phyloP scores from a whole-genome alignment of 2,329 filamentous ascomycete genomes.

The Aspergillus fijiensis region DNA sequence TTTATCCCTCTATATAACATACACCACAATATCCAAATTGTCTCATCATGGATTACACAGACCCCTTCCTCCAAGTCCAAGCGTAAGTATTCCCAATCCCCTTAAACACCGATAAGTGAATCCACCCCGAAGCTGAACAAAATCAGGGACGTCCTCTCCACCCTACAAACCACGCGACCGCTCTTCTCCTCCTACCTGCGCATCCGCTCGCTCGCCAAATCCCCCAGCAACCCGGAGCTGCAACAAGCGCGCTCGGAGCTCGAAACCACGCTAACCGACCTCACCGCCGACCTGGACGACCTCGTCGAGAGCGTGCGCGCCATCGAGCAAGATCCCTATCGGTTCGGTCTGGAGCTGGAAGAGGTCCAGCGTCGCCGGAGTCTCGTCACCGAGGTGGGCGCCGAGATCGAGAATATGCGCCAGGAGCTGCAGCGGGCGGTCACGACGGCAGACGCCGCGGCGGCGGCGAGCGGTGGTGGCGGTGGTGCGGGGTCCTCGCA shows the following conservation, averaged over 20 bases:
- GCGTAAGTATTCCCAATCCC: conserved; percentile 32
- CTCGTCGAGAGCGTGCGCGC: conserved; percentile 83
- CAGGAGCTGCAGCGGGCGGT: conserved; percentile 69
- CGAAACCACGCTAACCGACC: conserved; percentile 70
- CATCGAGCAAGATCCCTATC: conserved; percentile 81
- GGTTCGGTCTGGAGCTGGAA: conserved; percentile 78
- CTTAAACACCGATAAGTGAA: not conserved
- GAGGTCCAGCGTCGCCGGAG: conserved; percentile 79
- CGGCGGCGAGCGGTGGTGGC: not conserved
- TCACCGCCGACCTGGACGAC: conserved; percentile 83
- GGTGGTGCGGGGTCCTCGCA: conserved; percentile 33
- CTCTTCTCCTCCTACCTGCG: conserved; percentile 94
- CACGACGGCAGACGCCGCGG: conserved; percentile 33
- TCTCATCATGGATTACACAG: conserved; percentile 36
- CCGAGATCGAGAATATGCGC: conserved; percentile 86
- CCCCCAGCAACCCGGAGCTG: conserved; percentile 68
- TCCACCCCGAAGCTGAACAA: not conserved
- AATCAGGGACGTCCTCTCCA: conserved; percentile 77
- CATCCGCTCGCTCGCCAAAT: conserved; percentile 80
- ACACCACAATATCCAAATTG: conserved; percentile 3
- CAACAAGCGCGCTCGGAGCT: conserved; percentile 70
- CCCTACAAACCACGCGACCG: conserved; percentile 76
- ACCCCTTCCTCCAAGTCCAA: conserved; percentile 52
- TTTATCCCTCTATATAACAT: not conserved
- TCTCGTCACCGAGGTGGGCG: conserved; percentile 84